Evolutionary conservation across 2,329 filamentous ascomycete species (phyloP).

Genomic region (Teratosphaeria epicoccoides): DNA sequence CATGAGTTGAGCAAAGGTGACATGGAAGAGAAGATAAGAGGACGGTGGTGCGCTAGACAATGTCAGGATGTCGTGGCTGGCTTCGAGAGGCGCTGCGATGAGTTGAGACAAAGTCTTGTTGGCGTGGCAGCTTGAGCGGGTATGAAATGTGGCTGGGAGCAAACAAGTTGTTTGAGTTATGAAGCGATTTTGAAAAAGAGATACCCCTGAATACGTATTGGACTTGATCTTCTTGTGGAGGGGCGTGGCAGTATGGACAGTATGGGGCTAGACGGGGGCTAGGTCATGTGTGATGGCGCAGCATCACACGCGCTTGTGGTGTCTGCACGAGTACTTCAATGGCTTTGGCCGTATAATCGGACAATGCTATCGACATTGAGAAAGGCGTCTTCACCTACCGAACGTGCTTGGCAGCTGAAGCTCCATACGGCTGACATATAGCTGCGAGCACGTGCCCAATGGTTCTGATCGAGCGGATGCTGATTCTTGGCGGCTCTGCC

Average conservation of each 20-base stretch:
- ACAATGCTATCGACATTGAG: too few species aligned
- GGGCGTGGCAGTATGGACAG: neutral
- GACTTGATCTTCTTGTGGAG: neutral
- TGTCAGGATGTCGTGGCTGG: conserved; percentile 83
- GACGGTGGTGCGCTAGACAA: conserved; percentile 70
- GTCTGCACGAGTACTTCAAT: too few species aligned
- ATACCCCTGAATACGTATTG: neutral
- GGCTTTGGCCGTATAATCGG: too few species aligned
- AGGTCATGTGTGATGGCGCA: neutral
- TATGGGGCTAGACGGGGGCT: neutral
- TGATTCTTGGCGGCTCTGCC: too few species aligned
- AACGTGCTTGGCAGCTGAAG: too few species aligned
- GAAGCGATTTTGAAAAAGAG: neutral
- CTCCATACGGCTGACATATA: too few species aligned
- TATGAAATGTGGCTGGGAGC: neutral
- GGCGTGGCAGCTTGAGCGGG: neutral
- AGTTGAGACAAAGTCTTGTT: conserved; percentile 50
- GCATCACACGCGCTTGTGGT: too few species aligned
- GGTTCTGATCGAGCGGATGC: too few species aligned
- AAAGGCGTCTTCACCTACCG: too few species aligned
- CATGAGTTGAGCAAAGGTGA: conserved; percentile 63
- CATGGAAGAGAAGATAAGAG: conserved; percentile 69
- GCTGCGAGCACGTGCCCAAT: too few species aligned
- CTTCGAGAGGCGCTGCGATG: conserved; percentile 82
- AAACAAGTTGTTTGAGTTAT: neutral